These are phyloP conservation scores for Coelastrella sp. DNA, from an alignment of 139 green algal species.

Conservation along the genomic window DNA sequence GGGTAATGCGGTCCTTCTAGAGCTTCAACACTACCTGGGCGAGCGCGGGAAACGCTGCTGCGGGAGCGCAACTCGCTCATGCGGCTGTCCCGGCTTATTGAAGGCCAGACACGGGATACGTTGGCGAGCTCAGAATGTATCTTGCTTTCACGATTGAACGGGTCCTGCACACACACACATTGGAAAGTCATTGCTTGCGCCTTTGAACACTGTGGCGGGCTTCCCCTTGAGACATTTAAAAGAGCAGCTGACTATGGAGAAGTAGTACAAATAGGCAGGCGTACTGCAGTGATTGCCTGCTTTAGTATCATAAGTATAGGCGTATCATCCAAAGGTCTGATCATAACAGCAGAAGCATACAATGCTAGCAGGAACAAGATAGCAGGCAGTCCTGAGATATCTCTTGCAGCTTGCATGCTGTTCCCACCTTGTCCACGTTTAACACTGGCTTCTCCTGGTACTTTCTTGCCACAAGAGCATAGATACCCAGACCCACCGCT, in stretches of 20 bases:
- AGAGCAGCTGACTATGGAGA: too few species aligned
- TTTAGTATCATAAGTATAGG: too few species aligned
- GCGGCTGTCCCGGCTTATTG: slow-evolving; percentile 22
- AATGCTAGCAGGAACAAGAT: too few species aligned
- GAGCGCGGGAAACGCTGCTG: not conserved
- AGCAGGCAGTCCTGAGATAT: not conserved
- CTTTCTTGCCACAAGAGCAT: not conserved
- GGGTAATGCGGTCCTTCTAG: too few species aligned
- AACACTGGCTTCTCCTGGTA: slow-evolving; percentile 43
- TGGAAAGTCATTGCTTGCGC: too few species aligned
- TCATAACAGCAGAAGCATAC: too few species aligned
- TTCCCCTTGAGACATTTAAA: too few species aligned
- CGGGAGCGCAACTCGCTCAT: slow-evolving; percentile 42
- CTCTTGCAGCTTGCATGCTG: not conserved
- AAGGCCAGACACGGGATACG: slow-evolving; percentile 42
- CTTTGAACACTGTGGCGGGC: too few species aligned
- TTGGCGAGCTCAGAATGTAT: slow-evolving; percentile 37
- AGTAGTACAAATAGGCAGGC: not conserved
- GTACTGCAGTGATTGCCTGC: too few species aligned
- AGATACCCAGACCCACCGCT: not conserved
- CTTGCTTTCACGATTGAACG: slow-evolving; percentile 28
- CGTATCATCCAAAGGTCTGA: too few species aligned
- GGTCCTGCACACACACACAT: not conserved
- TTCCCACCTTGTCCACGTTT: not conserved
- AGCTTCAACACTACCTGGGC: not conserved